A percentile compares a stretch with the other conserved stretches of the same genome.
Evolutionary conservation across 1,139 yeast genomes (phyloP).

Genomic region (Taphrina wiesneri): DNA sequence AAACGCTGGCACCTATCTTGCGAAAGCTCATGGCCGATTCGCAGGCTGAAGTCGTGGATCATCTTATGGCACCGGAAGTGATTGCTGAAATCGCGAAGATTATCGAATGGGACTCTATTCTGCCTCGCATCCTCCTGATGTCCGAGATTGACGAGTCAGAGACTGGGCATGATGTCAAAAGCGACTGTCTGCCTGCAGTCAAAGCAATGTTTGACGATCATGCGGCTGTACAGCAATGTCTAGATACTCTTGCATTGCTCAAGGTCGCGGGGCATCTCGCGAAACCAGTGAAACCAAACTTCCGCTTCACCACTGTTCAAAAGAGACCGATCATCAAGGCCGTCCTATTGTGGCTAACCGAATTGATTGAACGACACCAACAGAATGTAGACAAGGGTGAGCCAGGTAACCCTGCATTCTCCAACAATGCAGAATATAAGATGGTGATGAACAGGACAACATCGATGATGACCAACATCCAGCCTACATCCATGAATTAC

Average conservation of each 20-base stretch:
- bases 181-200: constrained; percentile 36
- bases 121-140: constrained; percentile 36
- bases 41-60: constrained; percentile 36
- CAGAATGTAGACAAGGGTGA: constrained; percentile 19
- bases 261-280: constrained; percentile 29
- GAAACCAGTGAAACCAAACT: constrained; percentile 20
- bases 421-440: constrained; percentile 27
- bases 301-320: constrained; percentile 36
- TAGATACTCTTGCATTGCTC: constrained; percentile 28
- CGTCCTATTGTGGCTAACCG: constrained; percentile 36
- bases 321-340: constrained; percentile 38
- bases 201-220: constrained; percentile 32
- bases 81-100: constrained; percentile 33
- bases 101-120: constrained; percentile 34
- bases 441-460: constrained; percentile 34
- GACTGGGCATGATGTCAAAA: constrained; percentile 33
- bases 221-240: constrained; percentile 30
- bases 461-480: constrained; percentile 38
- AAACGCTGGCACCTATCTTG: constrained; percentile 30
- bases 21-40: constrained; percentile 36
- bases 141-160: constrained; percentile 35
- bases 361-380: constrained; percentile 33
- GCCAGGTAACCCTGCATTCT: constrained; percentile 29
- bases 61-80: constrained; percentile 37
- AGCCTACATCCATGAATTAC: constrained; percentile 36